phyloP scores from a whole-genome alignment of 768 basidiomycete species.

The Mycena floridula region DNA sequence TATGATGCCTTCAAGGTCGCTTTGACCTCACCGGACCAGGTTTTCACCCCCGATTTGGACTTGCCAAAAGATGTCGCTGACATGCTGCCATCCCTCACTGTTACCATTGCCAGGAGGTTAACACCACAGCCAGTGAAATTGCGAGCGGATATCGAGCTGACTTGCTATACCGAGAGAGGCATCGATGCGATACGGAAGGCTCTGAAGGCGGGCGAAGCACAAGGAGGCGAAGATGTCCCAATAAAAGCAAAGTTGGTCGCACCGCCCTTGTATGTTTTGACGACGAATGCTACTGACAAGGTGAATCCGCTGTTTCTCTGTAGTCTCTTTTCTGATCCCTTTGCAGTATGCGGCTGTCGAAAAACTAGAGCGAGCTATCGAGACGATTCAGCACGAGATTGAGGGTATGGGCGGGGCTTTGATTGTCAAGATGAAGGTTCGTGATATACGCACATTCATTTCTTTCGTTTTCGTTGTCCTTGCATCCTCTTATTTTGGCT shows the following conservation, averaged over 20 bases:
- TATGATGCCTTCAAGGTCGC: conserved; percentile 98
- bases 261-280: conserved; percentile 92
- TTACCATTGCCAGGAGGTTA: conserved; percentile 88
- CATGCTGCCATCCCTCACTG: conserved; percentile 51
- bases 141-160: conserved; percentile 95
- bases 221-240: conserved; percentile 84
- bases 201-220: conserved; percentile 79
- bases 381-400: conserved; percentile 81
- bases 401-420: conserved; percentile 80
- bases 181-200: conserved; percentile 97
- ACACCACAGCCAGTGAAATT: conserved; percentile 99
- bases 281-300: conserved; percentile 97
- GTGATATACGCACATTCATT: conserved; percentile 6
- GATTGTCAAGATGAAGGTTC: conserved; percentile 94
- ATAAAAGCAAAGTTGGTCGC: conserved; percentile 98
- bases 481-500: not conserved
- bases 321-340: not conserved
- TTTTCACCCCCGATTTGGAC: conserved; percentile 69
- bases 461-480: not conserved
- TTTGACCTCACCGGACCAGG: conserved; percentile 69
- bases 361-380: conserved; percentile 88
- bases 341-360: conserved; percentile 81
- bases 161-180: conserved; percentile 92
- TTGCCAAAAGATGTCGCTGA: conserved; percentile 28
- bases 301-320: conserved; percentile 25